Base-by-base conservation (phyloP, 176 grass and related monocot genomes). In the Urochloa ruziziensis region DNA sequence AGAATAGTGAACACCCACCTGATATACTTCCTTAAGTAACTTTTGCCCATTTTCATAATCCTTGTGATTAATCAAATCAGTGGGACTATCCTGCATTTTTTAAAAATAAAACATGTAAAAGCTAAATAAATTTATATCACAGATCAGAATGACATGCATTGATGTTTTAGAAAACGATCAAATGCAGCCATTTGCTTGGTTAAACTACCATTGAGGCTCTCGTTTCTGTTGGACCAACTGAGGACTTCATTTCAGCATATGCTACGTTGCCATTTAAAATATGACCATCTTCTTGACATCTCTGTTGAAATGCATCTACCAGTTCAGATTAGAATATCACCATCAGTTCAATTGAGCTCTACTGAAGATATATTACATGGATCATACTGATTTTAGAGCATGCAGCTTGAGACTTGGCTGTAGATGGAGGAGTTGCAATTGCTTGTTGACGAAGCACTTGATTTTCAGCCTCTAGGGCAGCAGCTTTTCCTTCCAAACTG, bases 261-360 rank as follows among this genome's bases (percentile, higher is more conserved):
- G 68, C 75, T 84, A 70, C 67, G 75, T 83, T 88, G 84, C 87
- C 89, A 92, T 84, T 94, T 89, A 80, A 91, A 90, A 61, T 87
- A 89, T 83, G 81, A 69, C 90, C 90, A 90, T 92, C 92, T 83
- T 92, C 90, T 92, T 74, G 86, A 86, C 18, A 85, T 92, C 87
- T 94, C 81, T 90, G 89, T 74, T 80, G 73, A 77, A 88, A 92
- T 81, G 69, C 59, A 66, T 70, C 43, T 91, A 88, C 54, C 67
- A 67, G 43, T 74, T 85, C 75, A 92, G 66, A 74, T 83, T 79
- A 70, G 36, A 56, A 84, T 60, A 86, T 81, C 25, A 87, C 80
- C 40, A 80, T 19, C 65, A 25, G 64, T 90, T 63, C 59, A 54
- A 69, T 76, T 54, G 65, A 85, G 53, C 10, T 81, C 33, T 85